Percentiles rank a stretch among this genome's conserved stretches.
phyloP scores from a whole-genome alignment of 352 stramenopile species.

The Phytophthora cactorum region DNA sequence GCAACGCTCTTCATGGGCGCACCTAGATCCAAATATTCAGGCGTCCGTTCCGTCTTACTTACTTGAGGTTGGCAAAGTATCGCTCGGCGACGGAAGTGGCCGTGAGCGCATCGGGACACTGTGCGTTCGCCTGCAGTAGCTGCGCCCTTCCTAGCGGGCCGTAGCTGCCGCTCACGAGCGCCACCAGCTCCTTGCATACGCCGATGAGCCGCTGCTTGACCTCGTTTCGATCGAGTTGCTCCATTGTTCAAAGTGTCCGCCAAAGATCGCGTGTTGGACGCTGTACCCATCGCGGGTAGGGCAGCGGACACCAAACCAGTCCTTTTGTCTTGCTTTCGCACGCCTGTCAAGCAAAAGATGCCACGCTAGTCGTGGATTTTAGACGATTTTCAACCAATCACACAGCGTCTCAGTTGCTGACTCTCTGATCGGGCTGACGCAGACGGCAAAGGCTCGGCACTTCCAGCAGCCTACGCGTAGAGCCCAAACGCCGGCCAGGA shows the following conservation, averaged over 20 bases:
- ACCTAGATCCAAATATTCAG: conserved; percentile 21
- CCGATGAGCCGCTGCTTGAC: conserved; percentile 39
- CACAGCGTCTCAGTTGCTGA: conserved; percentile 11
- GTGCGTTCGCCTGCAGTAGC: conserved; percentile 55
- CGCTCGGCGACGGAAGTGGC: conserved; percentile 49
- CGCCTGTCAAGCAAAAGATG: conserved; percentile 4
- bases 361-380: not conserved
- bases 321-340: conserved; percentile 25
- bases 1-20: conserved; percentile 17
- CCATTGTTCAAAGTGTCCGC: conserved; percentile 10
- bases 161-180: conserved; percentile 47
- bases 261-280: conserved; percentile 22
- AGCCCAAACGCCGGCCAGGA: conserved; percentile 19
- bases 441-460: conserved; percentile 13
- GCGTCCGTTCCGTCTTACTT: conserved; percentile 4
- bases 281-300: conserved; percentile 26
- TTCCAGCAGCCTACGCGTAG: conserved; percentile 17
- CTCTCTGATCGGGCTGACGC: conserved; percentile 28
- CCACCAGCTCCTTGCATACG: conserved; percentile 38
- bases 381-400: conserved; percentile 26
- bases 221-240: conserved; percentile 21
- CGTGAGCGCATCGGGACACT: conserved; percentile 53
- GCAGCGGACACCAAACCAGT: conserved; percentile 4
- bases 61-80: conserved; percentile 52
- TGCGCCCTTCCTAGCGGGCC: conserved; percentile 49